Conservation (phyloP, 179 eudicot genomes). For the Actinidia chinensis region DNA sequence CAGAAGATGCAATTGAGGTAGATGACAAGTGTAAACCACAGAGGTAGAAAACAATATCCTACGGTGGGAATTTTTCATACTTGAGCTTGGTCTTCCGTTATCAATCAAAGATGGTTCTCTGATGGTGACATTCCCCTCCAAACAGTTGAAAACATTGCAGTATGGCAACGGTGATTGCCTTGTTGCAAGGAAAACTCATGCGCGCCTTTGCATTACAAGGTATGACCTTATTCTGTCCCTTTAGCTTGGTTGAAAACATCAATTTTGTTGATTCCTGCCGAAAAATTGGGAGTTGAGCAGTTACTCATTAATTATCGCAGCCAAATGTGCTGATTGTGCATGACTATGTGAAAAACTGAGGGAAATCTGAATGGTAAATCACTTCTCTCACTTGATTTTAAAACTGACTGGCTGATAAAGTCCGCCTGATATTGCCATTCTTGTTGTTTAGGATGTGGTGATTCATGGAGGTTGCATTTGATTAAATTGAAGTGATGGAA, state of each 20-base stretch:
- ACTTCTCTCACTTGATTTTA: neutral
- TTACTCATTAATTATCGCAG: neutral
- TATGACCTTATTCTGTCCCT: conserved; percentile 19
- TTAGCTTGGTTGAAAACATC: conserved; percentile 13
- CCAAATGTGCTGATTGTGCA: neutral
- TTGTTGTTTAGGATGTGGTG: too few species aligned
- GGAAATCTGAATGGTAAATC: neutral
- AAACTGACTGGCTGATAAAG: neutral
- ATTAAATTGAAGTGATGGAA: too few species aligned
- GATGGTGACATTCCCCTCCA: conserved; percentile 81
- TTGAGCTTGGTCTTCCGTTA: neutral
- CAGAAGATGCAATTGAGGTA: conserved; percentile 84
- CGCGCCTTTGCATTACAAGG: conserved; percentile 90
- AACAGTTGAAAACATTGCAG: conserved; percentile 96
- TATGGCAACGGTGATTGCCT: conserved; percentile 96
- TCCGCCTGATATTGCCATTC: too few species aligned
- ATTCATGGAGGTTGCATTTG: too few species aligned
- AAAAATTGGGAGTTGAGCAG: neutral
- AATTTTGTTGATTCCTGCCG: neutral
- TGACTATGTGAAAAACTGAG: neutral
- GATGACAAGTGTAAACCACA: conserved; percentile 64
- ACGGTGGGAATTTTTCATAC: neutral
- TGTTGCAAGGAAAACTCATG: conserved; percentile 81
- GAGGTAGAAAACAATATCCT: conserved; percentile 38
- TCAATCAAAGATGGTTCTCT: neutral